Evolutionary conservation across 2,329 filamentous ascomycete species (phyloP), one percentile per base, ranked within the genome.

Genomic region (Cryphonectria carpinicola): DNA sequence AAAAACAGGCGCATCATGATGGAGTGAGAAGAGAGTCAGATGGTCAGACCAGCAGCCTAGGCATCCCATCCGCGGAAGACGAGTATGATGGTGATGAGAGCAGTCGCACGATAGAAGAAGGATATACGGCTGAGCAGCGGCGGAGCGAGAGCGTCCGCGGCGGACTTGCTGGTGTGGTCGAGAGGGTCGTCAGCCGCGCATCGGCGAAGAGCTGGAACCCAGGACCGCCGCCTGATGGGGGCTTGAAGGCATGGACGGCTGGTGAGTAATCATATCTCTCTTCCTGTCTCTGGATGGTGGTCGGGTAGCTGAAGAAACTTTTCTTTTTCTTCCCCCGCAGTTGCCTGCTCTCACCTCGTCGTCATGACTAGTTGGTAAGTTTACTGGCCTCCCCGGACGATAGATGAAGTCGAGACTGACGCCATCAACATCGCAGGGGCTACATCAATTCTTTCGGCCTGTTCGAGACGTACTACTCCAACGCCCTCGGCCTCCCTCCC

Each of bases 381-480:
- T 4, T 14, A n/a, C 32, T 32, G 32, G 7, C 10, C 32, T 7
- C 10, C 10, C 22, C 6, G 6, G 28, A 58, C 5, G 14, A 32
- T 8, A 14, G 7, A 65, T 28, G n/a, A 32, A 14, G 25, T 28
- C 7, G 3, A 37, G 17, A 32, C 68, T 68, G 43, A 71, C 54
- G 17, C 46, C 41, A 35, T 37, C 37, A 39, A 17, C 1, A n/a
- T 25, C 13, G 4, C 65, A 81, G 81, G 85, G 87, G 87, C 46
- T 82, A 85, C 74, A 82, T 87, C 74, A 87, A 85, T 77, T 86
- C 85, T 1, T 89, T 88, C 71, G 86, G 86, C n/a, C 79, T 84
- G 5, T 89, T 87, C 74, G 85, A 89, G 71, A 78, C 84, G 0
- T 87, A 88, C 79, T 88, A 88, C 76, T 79, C 77, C 5, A 76